Evolutionary conservation across 208 protist species (phyloP).

Genomic region (Balamuthia mandrillaris): DNA sequence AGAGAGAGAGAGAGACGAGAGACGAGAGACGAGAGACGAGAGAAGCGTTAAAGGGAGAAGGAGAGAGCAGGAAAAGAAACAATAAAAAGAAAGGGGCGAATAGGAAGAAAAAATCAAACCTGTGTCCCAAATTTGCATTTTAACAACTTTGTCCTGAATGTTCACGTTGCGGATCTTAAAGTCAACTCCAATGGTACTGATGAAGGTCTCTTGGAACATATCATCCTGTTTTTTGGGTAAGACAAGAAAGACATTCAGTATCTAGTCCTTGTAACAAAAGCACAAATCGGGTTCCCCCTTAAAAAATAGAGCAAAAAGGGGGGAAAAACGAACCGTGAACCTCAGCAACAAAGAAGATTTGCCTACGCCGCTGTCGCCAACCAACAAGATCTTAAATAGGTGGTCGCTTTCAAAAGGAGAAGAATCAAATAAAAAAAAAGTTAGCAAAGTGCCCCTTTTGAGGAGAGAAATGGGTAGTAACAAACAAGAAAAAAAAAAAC

Average conservation of each 20-base stretch:
- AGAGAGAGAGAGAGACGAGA: background rate
- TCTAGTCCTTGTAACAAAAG: background rate
- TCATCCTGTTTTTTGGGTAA: background rate
- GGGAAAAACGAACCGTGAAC: background rate
- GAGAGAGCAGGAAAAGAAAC: background rate
- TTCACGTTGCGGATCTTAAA: constrained; percentile 9
- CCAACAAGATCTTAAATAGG: constrained; percentile 41
- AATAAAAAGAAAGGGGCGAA: background rate
- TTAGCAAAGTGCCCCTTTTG: too few species aligned
- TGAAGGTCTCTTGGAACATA: background rate
- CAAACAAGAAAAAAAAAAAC: background rate
- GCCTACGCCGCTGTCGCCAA: constrained; percentile 31
- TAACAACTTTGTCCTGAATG: background rate
- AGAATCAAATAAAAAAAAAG: background rate
- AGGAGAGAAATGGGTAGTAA: background rate
- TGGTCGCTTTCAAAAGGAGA: constrained; percentile 32
- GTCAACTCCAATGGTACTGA: background rate
- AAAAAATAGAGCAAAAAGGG: background rate
- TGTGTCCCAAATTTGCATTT: constrained; percentile 32
- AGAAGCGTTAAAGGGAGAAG: background rate
- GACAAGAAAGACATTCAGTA: background rate
- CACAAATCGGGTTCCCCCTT: background rate
- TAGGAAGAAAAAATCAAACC: background rate
- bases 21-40: background rate
- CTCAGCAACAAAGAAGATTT: constrained; percentile 36